phyloP scores from a whole-genome alignment of 2,329 filamentous ascomycete genomes.

The Coniochaeta sp. region DNA sequence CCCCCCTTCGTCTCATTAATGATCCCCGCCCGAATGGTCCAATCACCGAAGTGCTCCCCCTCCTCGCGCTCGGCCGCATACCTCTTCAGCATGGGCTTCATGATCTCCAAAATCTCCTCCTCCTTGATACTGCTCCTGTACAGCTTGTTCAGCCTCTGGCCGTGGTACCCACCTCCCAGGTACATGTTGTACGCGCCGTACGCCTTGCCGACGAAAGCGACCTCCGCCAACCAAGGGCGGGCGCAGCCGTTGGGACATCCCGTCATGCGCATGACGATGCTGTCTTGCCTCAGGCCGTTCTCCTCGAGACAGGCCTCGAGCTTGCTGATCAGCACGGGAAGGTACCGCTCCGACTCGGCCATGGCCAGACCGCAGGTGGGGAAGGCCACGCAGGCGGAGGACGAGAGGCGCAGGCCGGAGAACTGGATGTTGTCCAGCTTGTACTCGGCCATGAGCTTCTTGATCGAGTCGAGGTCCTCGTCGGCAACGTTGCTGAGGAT shows the following conservation, averaged over 20 bases:
- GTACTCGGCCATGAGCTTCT: slow-evolving; percentile 83
- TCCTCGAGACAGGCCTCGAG: slow-evolving; percentile 85
- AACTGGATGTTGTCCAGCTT: slow-evolving; percentile 96
- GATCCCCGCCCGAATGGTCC: slow-evolving; percentile 74
- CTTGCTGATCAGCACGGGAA: slow-evolving; percentile 87
- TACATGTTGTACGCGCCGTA: slow-evolving; percentile 99
- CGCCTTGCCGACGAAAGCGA: slow-evolving; percentile 96
- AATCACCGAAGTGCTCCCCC: slow-evolving; percentile 90
- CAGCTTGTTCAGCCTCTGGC: slow-evolving; percentile 92
- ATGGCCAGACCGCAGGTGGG: slow-evolving; percentile 97
- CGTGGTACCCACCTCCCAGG: slow-evolving; percentile 94
- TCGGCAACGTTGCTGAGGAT: slow-evolving; percentile 86
- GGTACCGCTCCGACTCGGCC: slow-evolving; percentile 95
- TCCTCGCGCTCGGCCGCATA: slow-evolving; percentile 79
- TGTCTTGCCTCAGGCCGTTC: slow-evolving; percentile 81
- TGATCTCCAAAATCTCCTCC: slow-evolving; percentile 89
- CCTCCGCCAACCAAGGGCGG: slow-evolving; percentile 91
- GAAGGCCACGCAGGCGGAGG: slow-evolving; percentile 95
- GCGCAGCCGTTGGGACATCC: slow-evolving; percentile 98
- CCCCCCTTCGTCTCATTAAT: slow-evolving; percentile 90
- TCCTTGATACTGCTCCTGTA: slow-evolving; percentile 95
- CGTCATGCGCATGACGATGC: slow-evolving; percentile 99
- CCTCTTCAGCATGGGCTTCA: slow-evolving; percentile 80
- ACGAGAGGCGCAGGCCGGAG: slow-evolving; percentile 82
- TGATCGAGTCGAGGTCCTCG: slow-evolving; percentile 68